Conservation (phyloP, 495 filamentous ascomycete species). For the Acidiella bohemica region DNA sequence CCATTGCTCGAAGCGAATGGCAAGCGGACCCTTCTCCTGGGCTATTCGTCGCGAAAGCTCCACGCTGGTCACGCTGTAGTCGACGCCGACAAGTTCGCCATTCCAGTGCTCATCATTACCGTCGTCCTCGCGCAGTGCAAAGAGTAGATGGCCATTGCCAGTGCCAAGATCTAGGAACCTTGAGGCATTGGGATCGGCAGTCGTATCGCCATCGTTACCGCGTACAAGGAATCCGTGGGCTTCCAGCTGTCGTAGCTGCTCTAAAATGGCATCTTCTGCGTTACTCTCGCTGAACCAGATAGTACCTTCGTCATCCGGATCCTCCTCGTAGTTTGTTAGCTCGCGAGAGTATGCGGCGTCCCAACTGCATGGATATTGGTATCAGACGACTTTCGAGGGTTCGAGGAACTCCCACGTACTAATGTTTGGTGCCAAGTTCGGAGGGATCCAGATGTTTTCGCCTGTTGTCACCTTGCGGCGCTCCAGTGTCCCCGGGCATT, state of each 20-base stretch:
- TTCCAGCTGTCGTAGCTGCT: constrained; percentile 35
- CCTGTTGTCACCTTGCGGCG: too few relatives aligned
- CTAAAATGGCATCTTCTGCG: constrained; percentile 48
- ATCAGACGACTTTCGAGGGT: not conserved
- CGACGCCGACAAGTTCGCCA: constrained; percentile 66
- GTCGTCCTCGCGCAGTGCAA: constrained; percentile 47
- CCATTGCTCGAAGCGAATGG: constrained; percentile 54
- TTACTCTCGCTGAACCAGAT: constrained; percentile 66
- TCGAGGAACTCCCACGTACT: constrained; percentile 42
- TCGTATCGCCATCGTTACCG: not conserved
- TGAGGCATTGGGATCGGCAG: constrained; percentile 17
- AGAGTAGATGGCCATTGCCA: constrained; percentile 82
- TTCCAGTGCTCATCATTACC: constrained; percentile 33
- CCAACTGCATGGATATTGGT: constrained; percentile 39
- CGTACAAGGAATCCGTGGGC: constrained; percentile 18
- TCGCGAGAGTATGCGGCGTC: constrained; percentile 51
- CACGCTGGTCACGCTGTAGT: constrained; percentile 67
- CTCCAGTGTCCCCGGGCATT: too few relatives aligned
- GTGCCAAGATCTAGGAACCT: constrained; percentile 68
- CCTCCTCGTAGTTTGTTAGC: constrained; percentile 43
- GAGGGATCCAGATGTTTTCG: constrained; percentile 44
- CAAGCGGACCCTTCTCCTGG: constrained; percentile 9
- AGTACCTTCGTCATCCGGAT: constrained; percentile 52
- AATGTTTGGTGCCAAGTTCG: constrained; percentile 54
- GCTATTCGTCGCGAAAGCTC: constrained; percentile 44